Evolutionary conservation across 2,329 filamentous ascomycete species (phyloP), one percentile per base, ranked within the genome.

Genomic region (Phaeomoniella chlamydospora): DNA sequence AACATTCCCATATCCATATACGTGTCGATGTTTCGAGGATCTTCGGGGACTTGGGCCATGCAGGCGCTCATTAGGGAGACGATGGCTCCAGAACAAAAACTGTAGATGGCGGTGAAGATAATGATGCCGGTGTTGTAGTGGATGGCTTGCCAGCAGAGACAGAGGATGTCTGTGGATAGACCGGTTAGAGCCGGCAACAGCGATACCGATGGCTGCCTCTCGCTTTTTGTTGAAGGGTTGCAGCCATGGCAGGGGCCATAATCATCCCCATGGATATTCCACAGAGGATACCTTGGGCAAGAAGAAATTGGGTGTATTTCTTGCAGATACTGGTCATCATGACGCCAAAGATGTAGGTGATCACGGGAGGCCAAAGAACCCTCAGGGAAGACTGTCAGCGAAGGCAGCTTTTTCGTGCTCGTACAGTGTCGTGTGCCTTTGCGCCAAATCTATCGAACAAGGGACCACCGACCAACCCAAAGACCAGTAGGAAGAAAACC

Each of bases 71-170:
- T 32, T 6, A 32, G 15, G 6, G 30, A n/a, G 12, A 32, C 14
- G 30, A 32, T 16, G 26, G 65, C 61, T 0, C 64, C 63, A 2
- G 62, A 66, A 1, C 53, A 49, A 39, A 68, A 67, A 0, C 64
- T 64, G 42, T 65, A 67, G 0, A 56, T 57, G 11, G 57, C 51
- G 1, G 57, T 56, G 42, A 61, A 68, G 3, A 62, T 45, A 2
- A 67, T 56, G 37, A 66, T 50, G 0, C 62, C 63, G 1, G 62
- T 57, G 4, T 61, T 55, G 52, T 55, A 1, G 59, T 62, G 15
- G 6, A 32, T 15, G 13, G 52, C 54, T 3, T 59, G 63, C 53
- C 66, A 62, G 17, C 56, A 61, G n/a, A 68, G 53, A 1, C 58
- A 61, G 16, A 64, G 49, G 0, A 63, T 43, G 0, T 54, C 58